Evolutionary conservation across 768 basidiomycete species (phyloP).

Genomic region (Obba rivulosa): DNA sequence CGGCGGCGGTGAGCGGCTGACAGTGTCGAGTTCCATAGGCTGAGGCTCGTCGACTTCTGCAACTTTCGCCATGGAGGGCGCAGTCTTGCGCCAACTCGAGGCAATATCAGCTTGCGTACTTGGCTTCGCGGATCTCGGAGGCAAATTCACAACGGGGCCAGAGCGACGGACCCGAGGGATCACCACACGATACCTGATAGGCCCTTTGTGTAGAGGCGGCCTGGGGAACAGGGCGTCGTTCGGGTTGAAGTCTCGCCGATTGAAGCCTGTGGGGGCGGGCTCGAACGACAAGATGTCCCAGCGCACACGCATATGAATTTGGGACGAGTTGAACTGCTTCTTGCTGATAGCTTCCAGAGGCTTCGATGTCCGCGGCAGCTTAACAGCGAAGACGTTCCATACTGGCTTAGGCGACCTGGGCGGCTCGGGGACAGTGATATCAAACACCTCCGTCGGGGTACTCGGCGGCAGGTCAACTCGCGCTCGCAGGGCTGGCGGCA

Average conservation of each 20-base stretch:
- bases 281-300: constrained; percentile 68
- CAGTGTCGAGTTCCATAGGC: constrained; percentile 38
- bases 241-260: constrained; percentile 51
- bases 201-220: constrained; percentile 29
- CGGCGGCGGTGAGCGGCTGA: constrained; percentile 66
- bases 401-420: constrained; percentile 20
- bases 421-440: constrained; percentile 20
- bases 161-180: constrained; percentile 27
- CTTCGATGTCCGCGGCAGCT: constrained; percentile 36
- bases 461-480: constrained; percentile 5
- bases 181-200: constrained; percentile 28
- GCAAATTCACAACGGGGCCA: constrained; percentile 36
- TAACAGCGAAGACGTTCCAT: constrained; percentile 21
- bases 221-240: constrained; percentile 62
- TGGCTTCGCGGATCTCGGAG: constrained; percentile 13
- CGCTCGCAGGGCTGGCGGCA: constrained; percentile 22
- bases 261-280: constrained; percentile 66
- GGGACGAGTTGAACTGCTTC: constrained; percentile 42
- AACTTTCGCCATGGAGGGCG: constrained; percentile 10
- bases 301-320: constrained; percentile 36
- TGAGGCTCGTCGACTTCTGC: constrained; percentile 13
- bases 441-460: constrained; percentile 17
- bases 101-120: constrained; percentile 30
- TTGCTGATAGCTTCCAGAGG: constrained; percentile 40
- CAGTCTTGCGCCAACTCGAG: constrained; percentile 35